Percentiles rank a stretch among this genome's conserved stretches.
These are phyloP conservation scores for Beauveria australis DNA, from an alignment of 2,329 filamentous ascomycete genomes.

Conservation along the genomic window DNA sequence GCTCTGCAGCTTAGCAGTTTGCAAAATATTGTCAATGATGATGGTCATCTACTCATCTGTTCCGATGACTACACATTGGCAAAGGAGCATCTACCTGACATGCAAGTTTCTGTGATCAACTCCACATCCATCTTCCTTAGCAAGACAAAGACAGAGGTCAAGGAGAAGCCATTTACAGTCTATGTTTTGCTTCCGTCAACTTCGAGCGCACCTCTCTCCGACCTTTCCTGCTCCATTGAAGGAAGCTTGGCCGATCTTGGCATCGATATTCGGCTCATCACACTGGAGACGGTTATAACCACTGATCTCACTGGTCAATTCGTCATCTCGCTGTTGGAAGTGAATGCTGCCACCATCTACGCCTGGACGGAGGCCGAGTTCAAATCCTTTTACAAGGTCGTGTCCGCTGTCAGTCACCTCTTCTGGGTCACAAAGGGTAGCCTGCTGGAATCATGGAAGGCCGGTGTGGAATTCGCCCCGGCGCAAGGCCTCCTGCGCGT, in stretches of 20 bases:
- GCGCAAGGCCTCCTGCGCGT: slow-evolving; percentile 13
- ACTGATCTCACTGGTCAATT: not conserved
- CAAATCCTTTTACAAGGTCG: slow-evolving; percentile 8
- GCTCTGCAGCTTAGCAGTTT: not conserved
- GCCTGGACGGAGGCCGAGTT: slow-evolving; percentile 10
- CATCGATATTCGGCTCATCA: not conserved
- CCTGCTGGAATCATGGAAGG: slow-evolving; percentile 5
- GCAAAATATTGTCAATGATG: not conserved
- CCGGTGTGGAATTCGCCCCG: slow-evolving; percentile 11
- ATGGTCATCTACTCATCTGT: not conserved
- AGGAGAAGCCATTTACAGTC: not conserved
- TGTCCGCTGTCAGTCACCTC: slow-evolving; percentile 12
- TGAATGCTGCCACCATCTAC: slow-evolving; percentile 9
- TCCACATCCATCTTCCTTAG: not conserved
- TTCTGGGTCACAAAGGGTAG: slow-evolving; percentile 14
- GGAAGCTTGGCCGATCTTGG: not conserved
- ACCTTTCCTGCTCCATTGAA: not conserved
- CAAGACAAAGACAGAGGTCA: not conserved
- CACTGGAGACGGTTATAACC: not conserved
- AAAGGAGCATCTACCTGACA: not conserved
- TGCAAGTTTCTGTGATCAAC: not conserved
- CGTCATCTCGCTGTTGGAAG: slow-evolving; percentile 14
- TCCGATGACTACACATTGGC: not conserved
- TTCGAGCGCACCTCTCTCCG: not conserved
- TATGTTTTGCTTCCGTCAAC: not conserved